Percentiles rank a stretch among this genome's conserved stretches.
Conservation (phyloP, 106 monocot genomes). For the Chionographis japonica region DNA sequence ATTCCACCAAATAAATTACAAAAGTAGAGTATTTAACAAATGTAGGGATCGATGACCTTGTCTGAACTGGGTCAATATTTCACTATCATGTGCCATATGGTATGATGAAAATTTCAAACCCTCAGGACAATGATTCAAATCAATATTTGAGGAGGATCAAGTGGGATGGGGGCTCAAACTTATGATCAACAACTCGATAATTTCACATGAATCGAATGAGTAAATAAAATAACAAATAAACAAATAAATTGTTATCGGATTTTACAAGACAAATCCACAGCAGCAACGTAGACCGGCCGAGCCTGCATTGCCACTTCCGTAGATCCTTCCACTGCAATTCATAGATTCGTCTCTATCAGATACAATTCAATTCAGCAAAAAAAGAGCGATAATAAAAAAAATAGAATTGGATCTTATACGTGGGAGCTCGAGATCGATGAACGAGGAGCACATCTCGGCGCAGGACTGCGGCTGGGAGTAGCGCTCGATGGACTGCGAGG, state of each 20-base stretch:
- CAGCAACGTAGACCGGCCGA: constrained; percentile 88
- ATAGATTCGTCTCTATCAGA: background rate
- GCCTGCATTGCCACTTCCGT: constrained; percentile 41
- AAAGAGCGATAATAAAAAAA: too few relatives aligned
- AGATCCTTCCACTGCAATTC: constrained; percentile 35
- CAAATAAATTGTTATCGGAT: constrained; percentile 1
- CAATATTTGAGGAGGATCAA: too few relatives aligned
- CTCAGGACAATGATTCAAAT: too few relatives aligned
- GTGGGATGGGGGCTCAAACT: too few relatives aligned
- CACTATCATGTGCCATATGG: too few relatives aligned
- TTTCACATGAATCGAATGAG: background rate
- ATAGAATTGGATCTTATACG: constrained; percentile 1
- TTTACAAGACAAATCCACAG: constrained; percentile 91
- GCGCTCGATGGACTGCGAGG: constrained; percentile 40
- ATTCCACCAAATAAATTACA: too few relatives aligned
- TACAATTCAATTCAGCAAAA: too few relatives aligned
- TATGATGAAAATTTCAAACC: too few relatives aligned
- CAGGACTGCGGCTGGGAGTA: constrained; percentile 42
- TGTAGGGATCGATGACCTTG: too few relatives aligned
- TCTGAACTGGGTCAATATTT: too few relatives aligned
- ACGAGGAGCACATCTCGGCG: constrained; percentile 85
- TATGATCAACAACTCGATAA: too few relatives aligned
- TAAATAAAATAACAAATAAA: background rate
- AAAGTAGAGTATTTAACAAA: too few relatives aligned
- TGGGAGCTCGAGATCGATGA: constrained; percentile 85